These are phyloP conservation scores for Forsythia suspensa DNA, from an alignment of 257 asterid genomes.

Conservation along the genomic window DNA sequence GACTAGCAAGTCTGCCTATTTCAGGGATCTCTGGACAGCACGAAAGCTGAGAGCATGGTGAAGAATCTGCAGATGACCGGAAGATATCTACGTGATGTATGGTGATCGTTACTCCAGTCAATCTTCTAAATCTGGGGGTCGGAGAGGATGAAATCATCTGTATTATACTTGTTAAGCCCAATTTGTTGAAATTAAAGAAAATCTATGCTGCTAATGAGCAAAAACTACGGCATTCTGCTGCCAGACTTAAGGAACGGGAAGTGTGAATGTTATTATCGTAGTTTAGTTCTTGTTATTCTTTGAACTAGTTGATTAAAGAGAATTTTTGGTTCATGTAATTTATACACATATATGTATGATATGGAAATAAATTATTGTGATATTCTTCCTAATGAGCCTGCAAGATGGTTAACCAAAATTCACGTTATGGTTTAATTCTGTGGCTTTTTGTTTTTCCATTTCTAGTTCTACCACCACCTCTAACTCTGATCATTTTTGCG, in stretches of 20 bases:
- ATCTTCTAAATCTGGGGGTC: not conserved
- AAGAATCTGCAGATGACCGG: conserved; percentile 78
- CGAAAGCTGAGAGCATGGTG: conserved; percentile 76
- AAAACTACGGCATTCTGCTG: not conserved
- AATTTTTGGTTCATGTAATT: conserved; percentile 32
- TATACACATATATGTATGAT: not conserved
- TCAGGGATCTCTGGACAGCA: conserved; percentile 77
- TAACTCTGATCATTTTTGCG: too few species aligned
- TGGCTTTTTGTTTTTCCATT: not conserved
- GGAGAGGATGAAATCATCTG: not conserved
- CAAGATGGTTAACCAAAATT: not conserved
- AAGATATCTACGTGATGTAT: conserved; percentile 82
- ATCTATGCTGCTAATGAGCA: not conserved
- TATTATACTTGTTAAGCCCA: not conserved
- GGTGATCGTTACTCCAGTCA: conserved; percentile 41
- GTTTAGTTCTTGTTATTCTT: not conserved
- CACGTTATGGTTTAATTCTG: too few species aligned
- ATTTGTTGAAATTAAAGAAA: conserved; percentile 2
- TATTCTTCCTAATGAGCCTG: conserved; percentile 7
- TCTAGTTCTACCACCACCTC: too few species aligned
- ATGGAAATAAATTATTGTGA: conserved; percentile 20
- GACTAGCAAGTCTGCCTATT: not conserved
- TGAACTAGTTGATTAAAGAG: not conserved
- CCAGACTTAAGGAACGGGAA: not conserved
- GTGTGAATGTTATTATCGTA: not conserved